Evolutionary conservation across 2,329 filamentous ascomycete genomes (phyloP).

Genomic region (Aureobasidium melanogenum): DNA sequence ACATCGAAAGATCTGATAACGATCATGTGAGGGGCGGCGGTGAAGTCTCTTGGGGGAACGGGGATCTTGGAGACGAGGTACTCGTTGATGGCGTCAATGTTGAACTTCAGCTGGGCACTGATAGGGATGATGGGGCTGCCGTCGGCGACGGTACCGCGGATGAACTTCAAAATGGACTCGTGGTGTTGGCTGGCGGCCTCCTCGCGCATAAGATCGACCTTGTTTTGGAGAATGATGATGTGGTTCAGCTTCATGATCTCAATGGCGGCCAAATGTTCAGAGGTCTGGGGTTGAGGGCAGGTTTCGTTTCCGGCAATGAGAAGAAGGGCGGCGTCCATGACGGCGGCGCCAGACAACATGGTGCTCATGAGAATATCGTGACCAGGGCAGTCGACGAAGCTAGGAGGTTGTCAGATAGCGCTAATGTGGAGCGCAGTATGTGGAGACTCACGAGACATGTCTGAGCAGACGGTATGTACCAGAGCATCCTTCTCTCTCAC

Average conservation of each 20-base stretch:
- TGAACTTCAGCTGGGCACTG: slow-evolving; percentile 96
- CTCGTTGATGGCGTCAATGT: slow-evolving; percentile 97
- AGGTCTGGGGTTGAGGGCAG: slow-evolving; percentile 96
- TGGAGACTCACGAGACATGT: slow-evolving; percentile 72
- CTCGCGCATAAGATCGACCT: slow-evolving; percentile 97
- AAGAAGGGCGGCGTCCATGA: slow-evolving; percentile 97
- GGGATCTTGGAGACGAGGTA: slow-evolving; percentile 92
- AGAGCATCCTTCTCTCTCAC: slow-evolving; percentile 82
- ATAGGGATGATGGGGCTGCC: slow-evolving; percentile 95
- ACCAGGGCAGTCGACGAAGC: slow-evolving; percentile 96
- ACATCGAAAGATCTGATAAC: slow-evolving; percentile 99
- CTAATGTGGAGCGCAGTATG: neutral
- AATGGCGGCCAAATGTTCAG: slow-evolving; percentile 95
- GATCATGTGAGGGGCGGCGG: slow-evolving; percentile 92
- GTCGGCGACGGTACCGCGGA: slow-evolving; percentile 91
- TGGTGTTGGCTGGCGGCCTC: slow-evolving; percentile 90
- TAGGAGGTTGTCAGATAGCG: slow-evolving; percentile 12
- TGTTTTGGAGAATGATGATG: slow-evolving; percentile 99
- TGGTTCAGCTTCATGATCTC: slow-evolving; percentile 99
- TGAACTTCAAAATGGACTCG: slow-evolving; percentile 96
- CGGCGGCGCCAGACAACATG: slow-evolving; percentile 97
- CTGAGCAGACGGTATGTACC: slow-evolving; percentile 82
- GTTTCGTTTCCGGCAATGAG: slow-evolving; percentile 97
- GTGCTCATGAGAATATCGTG: slow-evolving; percentile 99
- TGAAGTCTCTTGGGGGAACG: slow-evolving; percentile 83